Evolutionary conservation across 306 rosid genomes (phyloP).

Genomic region (Cicer judaicum): DNA sequence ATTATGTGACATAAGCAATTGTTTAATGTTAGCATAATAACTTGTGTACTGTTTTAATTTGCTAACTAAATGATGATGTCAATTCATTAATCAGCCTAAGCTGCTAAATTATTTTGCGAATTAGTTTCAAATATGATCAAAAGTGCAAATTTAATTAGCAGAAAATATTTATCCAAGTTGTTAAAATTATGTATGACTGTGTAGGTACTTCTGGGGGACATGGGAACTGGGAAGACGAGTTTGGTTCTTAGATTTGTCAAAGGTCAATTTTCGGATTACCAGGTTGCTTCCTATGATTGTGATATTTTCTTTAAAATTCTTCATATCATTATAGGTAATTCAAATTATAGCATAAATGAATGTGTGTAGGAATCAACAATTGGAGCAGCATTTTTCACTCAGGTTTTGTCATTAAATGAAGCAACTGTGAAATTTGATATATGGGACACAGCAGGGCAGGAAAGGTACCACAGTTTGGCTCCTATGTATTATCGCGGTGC

Average conservation of each 20-base stretch:
- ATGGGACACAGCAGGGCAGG: constrained; percentile 98
- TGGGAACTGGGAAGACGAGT: constrained; percentile 93
- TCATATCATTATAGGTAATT: constrained; percentile 21
- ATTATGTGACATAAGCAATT: neutral
- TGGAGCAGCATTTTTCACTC: constrained; percentile 92
- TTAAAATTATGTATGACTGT: constrained; percentile 19
- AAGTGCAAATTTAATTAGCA: constrained; percentile 5
- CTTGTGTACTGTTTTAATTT: neutral
- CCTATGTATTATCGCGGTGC: constrained; percentile 98
- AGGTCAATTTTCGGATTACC: constrained; percentile 84
- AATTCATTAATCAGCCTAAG: constrained; percentile 4
- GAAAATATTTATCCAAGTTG: neutral
- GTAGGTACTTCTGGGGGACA: constrained; percentile 88
- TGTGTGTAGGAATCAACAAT: constrained; percentile 81
- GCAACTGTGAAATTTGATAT: constrained; percentile 83
- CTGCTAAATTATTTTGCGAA: neutral
- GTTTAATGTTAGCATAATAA: neutral
- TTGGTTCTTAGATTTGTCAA: constrained; percentile 86
- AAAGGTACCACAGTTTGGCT: constrained; percentile 89
- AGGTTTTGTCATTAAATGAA: constrained; percentile 78
- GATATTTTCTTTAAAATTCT: constrained; percentile 3
- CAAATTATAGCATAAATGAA: neutral
- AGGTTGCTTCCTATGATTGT: constrained; percentile 50
- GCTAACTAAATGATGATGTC: neutral
- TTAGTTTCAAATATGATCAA: constrained; percentile 8